Evolutionary conservation across 208 protist genomes (phyloP), one percentile per base, ranked within the genome.

Genomic region (Trichomonas gallinae): DNA sequence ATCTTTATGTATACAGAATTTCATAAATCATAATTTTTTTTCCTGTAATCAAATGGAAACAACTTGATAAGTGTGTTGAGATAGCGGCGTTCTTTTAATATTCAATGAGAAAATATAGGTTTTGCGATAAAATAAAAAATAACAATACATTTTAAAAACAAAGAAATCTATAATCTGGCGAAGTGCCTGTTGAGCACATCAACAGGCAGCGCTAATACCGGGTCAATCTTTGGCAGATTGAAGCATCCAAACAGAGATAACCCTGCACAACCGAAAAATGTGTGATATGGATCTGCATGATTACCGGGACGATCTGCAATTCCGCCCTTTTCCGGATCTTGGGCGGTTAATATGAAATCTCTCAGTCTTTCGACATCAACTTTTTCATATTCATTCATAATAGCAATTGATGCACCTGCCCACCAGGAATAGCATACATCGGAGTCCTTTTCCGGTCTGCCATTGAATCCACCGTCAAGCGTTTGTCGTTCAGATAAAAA

Each of bases 371-470:
- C 97, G 15, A 96, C 97, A 97, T 99, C 98, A 83, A 99, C 99
- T 98, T 99, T 99, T 83, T 98, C 96, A 4, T 99, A 96, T 2
- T 98, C 97, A 34, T 82, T 11, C 21, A 97, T 44, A 21, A 96
- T 97, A 2, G 23, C 26, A 26, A 99, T 97, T 6, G 99, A 98
- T 8, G 99, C 98, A 10, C 99, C 97, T 4, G 99, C 99, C 99
- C 99, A 99, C 99, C 99, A 99, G 83, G 98, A 99, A 97, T 99
- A 99, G 98, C 99, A 99, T 42, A 98, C 97, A 83, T 98, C 83
- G 21, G 99, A 98, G 97, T 99, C 98, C 97, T 99, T 99, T 97
- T 99, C 99, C 0, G 99, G 99, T 21, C 99, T 97, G 0, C 99
- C 99, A 97, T 99, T 99, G 31, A 99, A 98, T 4, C 99, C 99